Base-by-base conservation (phyloP, 2,329 filamentous ascomycete genomes). In the Rutstroemia sp. region DNA sequence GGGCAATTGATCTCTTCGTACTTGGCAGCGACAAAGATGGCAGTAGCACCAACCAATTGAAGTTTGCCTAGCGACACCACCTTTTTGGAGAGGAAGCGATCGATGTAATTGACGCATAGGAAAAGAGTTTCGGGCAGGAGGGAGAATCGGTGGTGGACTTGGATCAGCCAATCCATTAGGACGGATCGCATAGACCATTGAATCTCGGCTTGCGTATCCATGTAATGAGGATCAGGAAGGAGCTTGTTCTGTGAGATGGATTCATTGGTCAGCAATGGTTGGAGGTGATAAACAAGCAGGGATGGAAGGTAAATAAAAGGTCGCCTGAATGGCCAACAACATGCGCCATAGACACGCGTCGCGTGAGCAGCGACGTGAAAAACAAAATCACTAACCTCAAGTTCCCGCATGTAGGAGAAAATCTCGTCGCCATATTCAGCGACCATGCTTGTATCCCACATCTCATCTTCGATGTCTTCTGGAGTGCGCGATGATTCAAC, bases 1-100 rank as follows among this genome's bases (percentile, higher is more conserved):
- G 92, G 94, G 72, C 92, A 96, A 73, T 96, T 95, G 76, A 99
- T 96, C 75, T 99, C 94, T 73, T 99, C 94, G 69, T 96, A 99
- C 74, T 99, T 99, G 65, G 94, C 89, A 12, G 94, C 94, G 59
- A 99, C 86, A 66, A 97, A 92, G 63, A 99, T 87, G 25, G 94
- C 94, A 4, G 94, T 97, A 21, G 94, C 92, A 48, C 94, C 94
- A 51, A 97, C 94, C 16, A 99, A 83, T 75, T 99, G 94, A 47
- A 99, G 80, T 75, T 97, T 97, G 60, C 88, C 89, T 14, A 97
- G 81, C 1, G 94, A 97, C 37, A 99, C 92, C 39, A 96, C 85
- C 77, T 99, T 99, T 76, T 83, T 83, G 1, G 92, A 94, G 21
- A 99, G 82, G 72, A 99, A 99, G 25, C 94, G 89, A 71, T 99